Evolutionary conservation across 1,284 basidiomycete species (phyloP), one percentile per base, ranked within the genome.

Genomic region (Microbotryum lychnidis-dioicae): DNA sequence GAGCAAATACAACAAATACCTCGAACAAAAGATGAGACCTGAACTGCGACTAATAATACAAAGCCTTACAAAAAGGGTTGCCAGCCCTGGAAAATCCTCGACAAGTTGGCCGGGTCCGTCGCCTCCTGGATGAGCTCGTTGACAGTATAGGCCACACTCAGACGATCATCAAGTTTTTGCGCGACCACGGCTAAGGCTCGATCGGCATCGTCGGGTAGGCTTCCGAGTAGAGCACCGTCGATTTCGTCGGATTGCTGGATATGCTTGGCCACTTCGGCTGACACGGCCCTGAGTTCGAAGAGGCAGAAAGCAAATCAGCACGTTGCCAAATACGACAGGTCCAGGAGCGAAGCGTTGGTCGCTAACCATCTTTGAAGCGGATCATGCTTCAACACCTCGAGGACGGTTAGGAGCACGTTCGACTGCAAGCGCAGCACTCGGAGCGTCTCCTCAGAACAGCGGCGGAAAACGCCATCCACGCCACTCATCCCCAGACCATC

Each of bases 301-400:
- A n/a, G 14, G 20, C 37, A 14, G 20, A 49, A 37, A 7, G 5
- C 20, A 42, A 61, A 33, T 69, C 69, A 55, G 65, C 61, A 23
- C 67, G 66, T 57, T n/a, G 49, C 56, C 49, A 56, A 42, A 18
- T 14, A 42, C 14, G 16, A 18, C 14, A 42, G 10, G 37, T 42
- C 37, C 16, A 23, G 27, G 44, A n/a, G 2, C 61, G 46, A 46
- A 42, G 37, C 23, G 3, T 44, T 37, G 54, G 50, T 25, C 6
- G 74, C 81, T 59, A 61, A 86, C 94, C 94, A 98, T 25, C 84
- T 87, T 70, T 96, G 89, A 16, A 98, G 80, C 0, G 96, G 94
- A 75, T 98, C 94, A 72, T 97, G 85, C 74, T 90, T 91, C 82
- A 97, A 96, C 14, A 97, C 94, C 73, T 97, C 93, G 45, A 98